Evolutionary conservation across 2,329 filamentous ascomycete species (phyloP), one percentile per base, ranked within the genome.

Genomic region (Botrytis galanthina): DNA sequence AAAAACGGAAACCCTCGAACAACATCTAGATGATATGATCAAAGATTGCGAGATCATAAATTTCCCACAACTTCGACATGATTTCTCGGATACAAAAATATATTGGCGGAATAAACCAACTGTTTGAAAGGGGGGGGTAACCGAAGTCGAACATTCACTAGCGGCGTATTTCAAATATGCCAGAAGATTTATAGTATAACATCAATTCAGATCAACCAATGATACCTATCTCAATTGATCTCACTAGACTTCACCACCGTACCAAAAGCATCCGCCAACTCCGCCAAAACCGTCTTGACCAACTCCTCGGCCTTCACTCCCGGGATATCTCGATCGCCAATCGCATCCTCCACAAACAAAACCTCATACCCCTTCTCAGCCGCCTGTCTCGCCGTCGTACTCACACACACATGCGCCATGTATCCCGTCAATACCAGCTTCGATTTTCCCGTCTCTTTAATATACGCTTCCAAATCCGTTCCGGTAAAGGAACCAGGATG

Each of bases 331-430:
- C 91, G 81, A 80, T 92, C 90, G 0, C 91, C 90, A 54, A 93
- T 86, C 0, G 85, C 89, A 79, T 92, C 91, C 77, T 87, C 84
- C 0, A 85, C 87, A 35, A 92, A 79, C 1, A 92, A 72, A 37
- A 92, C 86, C 78, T 93, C 89, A 78, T 89, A 92, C 0, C 89
- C 91, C 48, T 84, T 83, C 80, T 92, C 87, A 7, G 82, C 84
- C 1, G 84, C 91, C 68, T 89, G 86, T 62, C 90, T 83, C 0
- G 90, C 88, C 0, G 91, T 92, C 0, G 89, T 89, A 83, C 74
- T 92, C 81, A 84, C 89, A 87, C 83, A 86, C 1, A 92, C 87
- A 80, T 93, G 90, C 2, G 91, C 89, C 87, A 90, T 90, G 78
- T 90, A 90, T 0, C 88, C 89, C 5, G 73, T 2, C 70, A 91